These are phyloP conservation scores for Ambrosia artemisiifolia DNA, from an alignment of 129 eudicot species.

Conservation along the genomic window DNA sequence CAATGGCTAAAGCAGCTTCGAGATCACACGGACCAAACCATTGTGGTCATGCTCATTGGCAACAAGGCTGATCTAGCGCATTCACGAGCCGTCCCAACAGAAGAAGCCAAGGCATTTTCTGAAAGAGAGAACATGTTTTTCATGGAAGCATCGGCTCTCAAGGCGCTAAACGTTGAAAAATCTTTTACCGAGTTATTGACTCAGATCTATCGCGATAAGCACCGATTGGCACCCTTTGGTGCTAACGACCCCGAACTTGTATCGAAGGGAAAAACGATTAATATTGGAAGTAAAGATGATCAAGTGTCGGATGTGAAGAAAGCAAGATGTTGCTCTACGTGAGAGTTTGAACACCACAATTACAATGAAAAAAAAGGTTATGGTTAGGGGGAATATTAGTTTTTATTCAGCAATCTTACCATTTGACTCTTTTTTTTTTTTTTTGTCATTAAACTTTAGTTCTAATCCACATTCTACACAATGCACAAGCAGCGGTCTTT, in stretches of 20 bases:
- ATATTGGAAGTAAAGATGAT: slow-evolving; percentile 2
- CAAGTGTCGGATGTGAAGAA: not conserved
- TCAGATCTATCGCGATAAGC: not conserved
- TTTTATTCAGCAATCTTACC: no score
- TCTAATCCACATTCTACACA: no score
- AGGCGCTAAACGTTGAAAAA: not conserved
- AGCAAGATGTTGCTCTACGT: not conserved
- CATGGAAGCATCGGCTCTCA: slow-evolving; percentile 2
- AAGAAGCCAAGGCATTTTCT: not conserved
- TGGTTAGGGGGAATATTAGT: no score
- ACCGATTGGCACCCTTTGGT: not conserved
- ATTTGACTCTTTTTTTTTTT: no score
- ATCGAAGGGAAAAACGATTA: not conserved
- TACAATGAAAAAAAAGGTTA: no score
- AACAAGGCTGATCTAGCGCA: slow-evolving; percentile 8
- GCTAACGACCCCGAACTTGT: not conserved
- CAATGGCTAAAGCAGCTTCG: slow-evolving; percentile 31
- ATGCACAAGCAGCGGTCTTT: no score
- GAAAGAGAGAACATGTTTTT: not conserved
- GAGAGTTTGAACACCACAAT: not conserved
- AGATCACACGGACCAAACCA: slow-evolving; percentile 27
- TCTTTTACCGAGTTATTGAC: not conserved
- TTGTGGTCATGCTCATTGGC: slow-evolving; percentile 9
- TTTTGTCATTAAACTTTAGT: no score
- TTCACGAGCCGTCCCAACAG: not conserved